These are phyloP conservation scores for Ettlia oleoabundans DNA, from an alignment of 139 green algal species.

Conservation along the genomic window DNA sequence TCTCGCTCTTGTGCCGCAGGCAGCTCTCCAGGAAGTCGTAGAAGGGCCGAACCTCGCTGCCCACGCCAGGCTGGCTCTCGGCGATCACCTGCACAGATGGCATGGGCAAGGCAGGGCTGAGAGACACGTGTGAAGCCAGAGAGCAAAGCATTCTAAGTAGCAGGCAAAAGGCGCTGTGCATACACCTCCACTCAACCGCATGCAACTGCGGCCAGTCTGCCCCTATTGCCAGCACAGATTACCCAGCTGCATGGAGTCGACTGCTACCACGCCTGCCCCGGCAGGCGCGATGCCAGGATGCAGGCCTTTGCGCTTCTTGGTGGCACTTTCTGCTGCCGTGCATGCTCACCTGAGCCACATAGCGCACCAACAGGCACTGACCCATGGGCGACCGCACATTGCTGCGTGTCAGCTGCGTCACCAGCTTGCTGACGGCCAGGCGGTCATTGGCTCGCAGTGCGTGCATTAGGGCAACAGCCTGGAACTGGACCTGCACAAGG, in stretches of 20 bases:
- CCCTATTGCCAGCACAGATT: no score
- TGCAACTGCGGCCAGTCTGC: neutral
- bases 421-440: conserved; percentile 97
- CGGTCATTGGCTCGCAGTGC: conserved; percentile 90
- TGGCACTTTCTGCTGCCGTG: neutral
- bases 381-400: conserved; percentile 91
- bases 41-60: conserved; percentile 89
- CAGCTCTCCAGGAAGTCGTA: conserved; percentile 98
- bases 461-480: conserved; percentile 95
- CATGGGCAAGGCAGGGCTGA: neutral
- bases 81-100: conserved; percentile 61
- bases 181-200: no score
- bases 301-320: no score
- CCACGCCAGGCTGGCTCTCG: conserved; percentile 44
- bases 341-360: conserved; percentile 80
- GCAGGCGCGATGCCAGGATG: no score
- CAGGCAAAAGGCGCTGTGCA: no score
- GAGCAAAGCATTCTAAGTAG: no score
- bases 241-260: neutral
- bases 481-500: conserved; percentile 79
- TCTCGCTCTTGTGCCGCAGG: conserved; percentile 96
- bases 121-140: no score
- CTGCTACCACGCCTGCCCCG: no score
- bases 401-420: conserved; percentile 85
- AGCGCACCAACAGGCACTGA: conserved; percentile 96